Evolutionary conservation across 495 filamentous ascomycete genomes (phyloP).

Genomic region (Penicillium mononematosum): DNA sequence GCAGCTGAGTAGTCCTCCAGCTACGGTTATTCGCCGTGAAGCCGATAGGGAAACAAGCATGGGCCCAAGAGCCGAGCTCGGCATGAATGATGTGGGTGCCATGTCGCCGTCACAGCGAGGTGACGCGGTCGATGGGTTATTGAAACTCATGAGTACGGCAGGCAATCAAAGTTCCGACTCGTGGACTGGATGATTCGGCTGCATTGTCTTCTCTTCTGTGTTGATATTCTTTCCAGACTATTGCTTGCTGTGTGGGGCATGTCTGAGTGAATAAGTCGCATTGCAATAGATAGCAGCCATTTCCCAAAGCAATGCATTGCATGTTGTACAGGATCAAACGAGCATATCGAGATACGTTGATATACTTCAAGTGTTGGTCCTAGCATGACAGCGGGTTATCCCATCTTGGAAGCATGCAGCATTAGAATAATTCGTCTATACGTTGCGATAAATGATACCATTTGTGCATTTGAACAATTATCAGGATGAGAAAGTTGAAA

Average conservation of each 20-base stretch:
- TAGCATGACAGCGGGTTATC: constrained; percentile 5
- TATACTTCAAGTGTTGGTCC: neutral
- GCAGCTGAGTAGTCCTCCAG: constrained; percentile 42
- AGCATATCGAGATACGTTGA: neutral
- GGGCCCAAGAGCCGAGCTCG: constrained; percentile 11
- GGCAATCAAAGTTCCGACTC: constrained; percentile 21
- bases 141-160: constrained; percentile 43
- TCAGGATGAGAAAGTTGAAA: no score
- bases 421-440: constrained; percentile 17
- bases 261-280: neutral
- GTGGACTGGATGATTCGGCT: constrained; percentile 19
- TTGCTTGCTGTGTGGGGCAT: neutral
- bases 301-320: neutral
- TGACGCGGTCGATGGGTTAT: constrained; percentile 43
- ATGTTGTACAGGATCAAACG: neutral
- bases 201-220: neutral
- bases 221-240: neutral
- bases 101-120: constrained; percentile 37
- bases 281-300: neutral
- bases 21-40: constrained; percentile 26
- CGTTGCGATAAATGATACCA: constrained; percentile 31
- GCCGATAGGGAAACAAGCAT: constrained; percentile 12
- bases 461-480: constrained; percentile 10
- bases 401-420: constrained; percentile 18
- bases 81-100: constrained; percentile 6